Conservation (phyloP, 805 yeast genomes). For the Priceomyces carsonii region DNA sequence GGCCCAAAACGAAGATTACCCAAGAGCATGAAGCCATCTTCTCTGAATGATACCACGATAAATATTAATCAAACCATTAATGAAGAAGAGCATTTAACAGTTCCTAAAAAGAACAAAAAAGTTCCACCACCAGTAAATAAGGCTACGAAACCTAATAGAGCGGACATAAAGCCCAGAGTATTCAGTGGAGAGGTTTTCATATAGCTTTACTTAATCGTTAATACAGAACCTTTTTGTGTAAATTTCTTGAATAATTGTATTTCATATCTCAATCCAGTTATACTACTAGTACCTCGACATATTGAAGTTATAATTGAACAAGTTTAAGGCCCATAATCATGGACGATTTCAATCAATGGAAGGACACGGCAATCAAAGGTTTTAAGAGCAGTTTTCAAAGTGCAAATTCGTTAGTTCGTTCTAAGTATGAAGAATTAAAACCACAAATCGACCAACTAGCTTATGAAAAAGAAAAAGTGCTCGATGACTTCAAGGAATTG, state of each 20-base stretch:
- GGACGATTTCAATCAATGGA: constrained; percentile 4
- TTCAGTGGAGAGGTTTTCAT: constrained; percentile 35
- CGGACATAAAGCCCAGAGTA: constrained; percentile 23
- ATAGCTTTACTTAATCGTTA: constrained; percentile 8
- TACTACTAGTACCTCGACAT: background rate
- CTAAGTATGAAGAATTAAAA: constrained; percentile 11
- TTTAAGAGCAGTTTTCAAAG: background rate
- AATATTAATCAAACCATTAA: background rate
- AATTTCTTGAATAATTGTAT: background rate
- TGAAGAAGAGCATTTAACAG: background rate
- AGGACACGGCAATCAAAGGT: background rate
- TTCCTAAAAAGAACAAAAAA: constrained; percentile 7
- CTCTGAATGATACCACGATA: background rate
- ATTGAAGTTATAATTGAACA: background rate
- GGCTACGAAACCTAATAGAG: constrained; percentile 20
- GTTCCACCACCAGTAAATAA: constrained; percentile 24
- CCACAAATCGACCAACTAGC: constrained; percentile 10
- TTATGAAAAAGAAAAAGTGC: constrained; percentile 19
- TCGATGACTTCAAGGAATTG: constrained; percentile 29
- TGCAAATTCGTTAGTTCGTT: constrained; percentile 10
- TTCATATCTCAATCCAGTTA: background rate
- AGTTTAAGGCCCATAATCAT: background rate
- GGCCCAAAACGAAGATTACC: constrained; percentile 57
- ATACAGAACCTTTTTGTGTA: background rate
- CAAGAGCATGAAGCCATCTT: constrained; percentile 12